Base-by-base conservation (phyloP, 164 flowering plant species). In the Macadamia tetraphylla region DNA sequence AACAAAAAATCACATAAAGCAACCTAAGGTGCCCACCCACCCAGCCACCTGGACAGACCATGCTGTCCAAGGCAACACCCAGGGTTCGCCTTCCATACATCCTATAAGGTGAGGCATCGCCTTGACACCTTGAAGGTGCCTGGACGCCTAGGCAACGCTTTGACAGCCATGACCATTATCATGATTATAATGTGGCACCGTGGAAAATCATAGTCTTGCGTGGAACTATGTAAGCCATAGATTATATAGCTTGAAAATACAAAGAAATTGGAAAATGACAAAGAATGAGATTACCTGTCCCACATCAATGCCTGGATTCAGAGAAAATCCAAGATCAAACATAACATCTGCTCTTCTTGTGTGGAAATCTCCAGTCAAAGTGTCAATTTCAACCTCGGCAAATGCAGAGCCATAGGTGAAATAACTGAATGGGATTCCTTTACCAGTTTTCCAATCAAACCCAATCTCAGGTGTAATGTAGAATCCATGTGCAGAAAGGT, bases 401-500 rank as follows among this genome's bases (percentile, higher is more conserved):
- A 89, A 89, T 55, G 99, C 96, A 78, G 98, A 97, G 12, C 99
- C 99, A 79, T 85, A 89, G 48, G 99, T 94, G 85, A 80, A 94
- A 76, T 94, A 94, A 40, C 81, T 85, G 77, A 94, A 94, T 44
- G 96, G 91, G 42, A 11, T 74, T 53, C 98, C 99, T 74, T 85
- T 83, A n/a, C 92, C 91, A 79, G 82, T 82, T 23, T 55, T 70
- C 97, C 96, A 92, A 73, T 94, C 99, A 79, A 88, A 94, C 55
- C 80, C 88, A 70, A 94, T 88, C 63, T 90, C 96, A 66, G 99
- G 99, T 46, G 85, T 82, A 60, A 80, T 84, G 68, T 85, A 81
- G 75, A 94, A 94, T 64, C 99, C 99, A 78, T 92, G 98, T 71
- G 99, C 98, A 67, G 97, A 94, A 64, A 94, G 88, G 74, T 92